These are phyloP conservation scores for Hymenoscyphus infarciens DNA, from an alignment of 2,329 filamentous ascomycete species.

Conservation along the genomic window DNA sequence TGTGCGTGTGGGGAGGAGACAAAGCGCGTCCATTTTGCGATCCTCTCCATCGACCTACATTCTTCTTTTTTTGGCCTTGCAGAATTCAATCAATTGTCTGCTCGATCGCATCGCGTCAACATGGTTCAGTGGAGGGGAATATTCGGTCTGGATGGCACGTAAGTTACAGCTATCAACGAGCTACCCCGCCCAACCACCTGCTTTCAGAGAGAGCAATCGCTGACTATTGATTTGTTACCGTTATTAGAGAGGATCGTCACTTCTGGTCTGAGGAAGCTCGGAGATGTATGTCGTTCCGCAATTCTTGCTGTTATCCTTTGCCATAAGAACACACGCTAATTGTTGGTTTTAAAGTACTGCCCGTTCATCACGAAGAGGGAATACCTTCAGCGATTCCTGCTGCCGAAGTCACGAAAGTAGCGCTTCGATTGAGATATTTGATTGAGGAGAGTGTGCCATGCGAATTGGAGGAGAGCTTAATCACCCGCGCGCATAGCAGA, in stretches of 20 bases:
- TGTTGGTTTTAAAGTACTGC: slow-evolving; percentile 54
- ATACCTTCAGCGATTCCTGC: slow-evolving; percentile 68
- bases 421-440: slow-evolving; percentile 84
- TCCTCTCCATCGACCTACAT: not conserved
- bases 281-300: slow-evolving; percentile 22
- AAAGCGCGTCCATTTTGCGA: not conserved
- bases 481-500: slow-evolving; percentile 78
- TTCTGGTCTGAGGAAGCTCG: slow-evolving; percentile 32
- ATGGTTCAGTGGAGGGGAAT: slow-evolving; percentile 35
- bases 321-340: not conserved
- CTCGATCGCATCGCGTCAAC: slow-evolving; percentile 6
- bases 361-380: slow-evolving; percentile 54
- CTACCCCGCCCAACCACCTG: slow-evolving; percentile 12
- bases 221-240: not conserved
- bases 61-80: not conserved
- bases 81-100: not conserved
- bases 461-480: slow-evolving; percentile 71
- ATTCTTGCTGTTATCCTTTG: not conserved
- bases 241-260: slow-evolving; percentile 24
- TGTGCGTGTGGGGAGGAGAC: not conserved
- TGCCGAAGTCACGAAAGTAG: slow-evolving; percentile 81
- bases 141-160: slow-evolving; percentile 32
- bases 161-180: slow-evolving; percentile 10
- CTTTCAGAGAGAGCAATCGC: no score
- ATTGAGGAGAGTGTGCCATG: slow-evolving; percentile 87